Conservation (phyloP, 805 yeast genomes). For the Pichia nanzhaoensis region DNA sequence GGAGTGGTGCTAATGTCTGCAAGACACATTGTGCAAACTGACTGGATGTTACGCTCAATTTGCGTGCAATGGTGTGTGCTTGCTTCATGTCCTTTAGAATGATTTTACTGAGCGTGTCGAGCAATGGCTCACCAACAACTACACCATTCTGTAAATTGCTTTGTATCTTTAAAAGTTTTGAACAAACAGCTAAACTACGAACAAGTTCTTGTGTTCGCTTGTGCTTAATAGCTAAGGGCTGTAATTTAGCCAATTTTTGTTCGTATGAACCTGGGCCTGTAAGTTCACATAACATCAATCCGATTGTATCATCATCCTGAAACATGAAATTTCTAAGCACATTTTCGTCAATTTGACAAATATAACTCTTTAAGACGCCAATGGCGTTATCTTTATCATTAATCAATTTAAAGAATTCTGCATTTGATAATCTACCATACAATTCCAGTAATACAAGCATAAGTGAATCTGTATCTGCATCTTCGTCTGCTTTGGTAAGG, state of each 20-base stretch:
- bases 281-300: slow-evolving; percentile 29
- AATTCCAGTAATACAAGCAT: slow-evolving; percentile 50
- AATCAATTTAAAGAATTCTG: slow-evolving; percentile 65
- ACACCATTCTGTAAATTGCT: slow-evolving; percentile 25
- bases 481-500: slow-evolving; percentile 54
- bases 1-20: slow-evolving; percentile 40
- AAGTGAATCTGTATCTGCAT: slow-evolving; percentile 55
- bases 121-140: slow-evolving; percentile 28
- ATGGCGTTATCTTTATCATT: slow-evolving; percentile 40
- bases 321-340: slow-evolving; percentile 49
- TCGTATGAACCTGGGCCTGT: not conserved
- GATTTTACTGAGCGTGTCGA: slow-evolving; percentile 42
- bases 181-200: slow-evolving; percentile 38
- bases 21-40: slow-evolving; percentile 51
- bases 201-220: slow-evolving; percentile 31
- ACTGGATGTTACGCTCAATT: slow-evolving; percentile 50
- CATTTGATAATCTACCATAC: slow-evolving; percentile 45
- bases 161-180: slow-evolving; percentile 36
- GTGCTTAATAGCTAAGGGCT: slow-evolving; percentile 21
- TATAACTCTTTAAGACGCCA: slow-evolving; percentile 31
- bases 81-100: slow-evolving; percentile 42
- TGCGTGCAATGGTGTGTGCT: slow-evolving; percentile 43
- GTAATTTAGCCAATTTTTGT: not conserved
- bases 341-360: slow-evolving; percentile 28
- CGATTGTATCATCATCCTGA: slow-evolving; percentile 54